Percentiles rank a stretch among this genome's conserved stretches.
Conservation (phyloP, 495 filamentous ascomycete species). For the Xylaria sp. region DNA sequence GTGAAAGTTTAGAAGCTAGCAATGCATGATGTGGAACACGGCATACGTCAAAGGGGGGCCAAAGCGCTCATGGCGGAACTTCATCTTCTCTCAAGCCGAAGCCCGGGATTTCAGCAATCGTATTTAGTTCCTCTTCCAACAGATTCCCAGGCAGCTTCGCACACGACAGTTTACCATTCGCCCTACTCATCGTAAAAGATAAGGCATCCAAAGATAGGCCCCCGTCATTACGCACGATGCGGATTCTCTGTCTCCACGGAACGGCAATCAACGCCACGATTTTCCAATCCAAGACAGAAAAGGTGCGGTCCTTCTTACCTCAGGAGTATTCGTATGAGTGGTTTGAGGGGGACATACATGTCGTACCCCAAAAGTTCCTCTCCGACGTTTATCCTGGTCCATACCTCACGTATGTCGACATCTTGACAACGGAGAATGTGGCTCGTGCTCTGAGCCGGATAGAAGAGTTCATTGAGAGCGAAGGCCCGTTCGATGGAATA, state of each 20-base stretch:
- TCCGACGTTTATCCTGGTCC: constrained; percentile 15
- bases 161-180: constrained; percentile 6
- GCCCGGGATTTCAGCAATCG: neutral
- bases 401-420: constrained; percentile 19
- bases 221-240: neutral
- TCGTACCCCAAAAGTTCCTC: constrained; percentile 18
- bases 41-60: neutral
- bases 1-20: neutral
- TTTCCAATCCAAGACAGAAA: constrained; percentile 18
- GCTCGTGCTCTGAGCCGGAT: constrained; percentile 13
- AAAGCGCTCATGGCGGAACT: constrained; percentile 6
- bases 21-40: neutral
- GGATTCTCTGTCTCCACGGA: constrained; percentile 19
- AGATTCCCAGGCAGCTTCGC: neutral
- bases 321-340: constrained; percentile 12
- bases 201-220: neutral
- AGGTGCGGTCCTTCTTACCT: constrained; percentile 3
- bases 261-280: constrained; percentile 17
- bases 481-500: constrained; percentile 32
- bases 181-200: neutral
- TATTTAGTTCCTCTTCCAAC: constrained; percentile 15
- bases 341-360: neutral
- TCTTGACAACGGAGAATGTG: constrained; percentile 3
- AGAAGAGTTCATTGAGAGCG: constrained; percentile 25
- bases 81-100: constrained; percentile 6